phyloP scores from a whole-genome alignment of 2,329 filamentous ascomycete species.

The Xylogone sp. region DNA sequence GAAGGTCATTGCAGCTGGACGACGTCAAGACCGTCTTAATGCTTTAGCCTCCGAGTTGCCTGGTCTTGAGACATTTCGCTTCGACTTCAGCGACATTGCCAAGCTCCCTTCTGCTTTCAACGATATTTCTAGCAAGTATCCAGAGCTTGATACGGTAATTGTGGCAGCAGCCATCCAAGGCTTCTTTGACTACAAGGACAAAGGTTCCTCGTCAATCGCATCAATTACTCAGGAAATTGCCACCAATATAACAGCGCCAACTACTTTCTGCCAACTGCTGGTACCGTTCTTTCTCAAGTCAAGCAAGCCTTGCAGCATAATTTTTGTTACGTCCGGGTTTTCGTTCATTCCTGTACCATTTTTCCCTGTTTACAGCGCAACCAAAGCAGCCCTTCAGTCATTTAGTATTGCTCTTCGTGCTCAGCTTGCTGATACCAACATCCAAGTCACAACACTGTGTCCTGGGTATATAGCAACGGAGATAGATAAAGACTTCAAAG shows the following conservation, averaged over 20 bases:
- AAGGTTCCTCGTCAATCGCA: conserved; percentile 13
- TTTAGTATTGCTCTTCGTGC: conserved; percentile 25
- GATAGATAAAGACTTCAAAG: conserved; percentile 25
- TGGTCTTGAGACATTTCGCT: conserved; percentile 22
- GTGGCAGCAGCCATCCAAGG: conserved; percentile 28
- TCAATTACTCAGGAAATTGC: conserved; percentile 9
- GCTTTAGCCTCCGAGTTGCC: conserved; percentile 22
- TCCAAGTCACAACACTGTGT: conserved; percentile 31
- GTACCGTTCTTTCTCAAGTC: conserved; percentile 22
- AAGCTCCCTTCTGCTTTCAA: conserved; percentile 8
- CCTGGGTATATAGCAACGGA: conserved; percentile 34
- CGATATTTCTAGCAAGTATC: conserved; percentile 15
- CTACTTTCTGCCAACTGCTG: conserved; percentile 25
- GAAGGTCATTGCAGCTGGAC: conserved; percentile 16
- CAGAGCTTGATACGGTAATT: conserved; percentile 29
- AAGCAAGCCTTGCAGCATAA: conserved; percentile 18
- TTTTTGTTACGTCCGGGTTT: conserved; percentile 28
- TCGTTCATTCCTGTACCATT: conserved; percentile 24
- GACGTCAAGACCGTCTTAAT: conserved; percentile 16
- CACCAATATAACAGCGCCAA: conserved; percentile 26
- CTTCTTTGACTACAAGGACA: conserved; percentile 18
- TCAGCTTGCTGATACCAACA: conserved; percentile 23
- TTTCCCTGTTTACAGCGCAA: conserved; percentile 29
- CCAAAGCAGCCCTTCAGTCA: conserved; percentile 29
- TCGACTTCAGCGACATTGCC: conserved; percentile 15